A percentile compares a stretch with the other conserved stretches of the same genome.
Conservation (phyloP, 2,329 filamentous ascomycete species). For the Paecilomyces sp. region DNA sequence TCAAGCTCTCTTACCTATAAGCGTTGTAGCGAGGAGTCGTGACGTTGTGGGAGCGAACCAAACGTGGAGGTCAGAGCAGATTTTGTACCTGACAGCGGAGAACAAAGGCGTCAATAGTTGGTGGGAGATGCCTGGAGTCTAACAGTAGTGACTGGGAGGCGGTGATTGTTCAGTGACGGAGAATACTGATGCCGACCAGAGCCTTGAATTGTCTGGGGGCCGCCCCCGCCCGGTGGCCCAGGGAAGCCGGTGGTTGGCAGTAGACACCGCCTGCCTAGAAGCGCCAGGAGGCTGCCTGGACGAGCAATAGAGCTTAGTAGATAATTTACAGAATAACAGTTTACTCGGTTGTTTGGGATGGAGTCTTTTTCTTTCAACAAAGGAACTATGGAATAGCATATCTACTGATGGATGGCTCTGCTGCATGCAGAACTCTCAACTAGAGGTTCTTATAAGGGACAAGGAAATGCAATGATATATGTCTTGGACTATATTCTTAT, state of each 20-base stretch:
- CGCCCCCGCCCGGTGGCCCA: neutral
- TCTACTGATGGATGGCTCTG: too few species aligned
- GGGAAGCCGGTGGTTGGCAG: neutral
- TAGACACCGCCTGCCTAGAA: neutral
- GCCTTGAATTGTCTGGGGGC: neutral
- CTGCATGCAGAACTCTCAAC: too few species aligned
- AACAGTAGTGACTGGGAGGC: neutral
- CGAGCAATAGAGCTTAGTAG: neutral
- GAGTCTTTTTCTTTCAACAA: too few species aligned
- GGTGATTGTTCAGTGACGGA: neutral
- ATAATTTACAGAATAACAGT: neutral
- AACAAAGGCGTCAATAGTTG: neutral
- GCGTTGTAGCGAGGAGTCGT: neutral
- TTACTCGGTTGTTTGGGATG: too few species aligned
- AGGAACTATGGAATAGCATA: too few species aligned
- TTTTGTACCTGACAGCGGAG: neutral
- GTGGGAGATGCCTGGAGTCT: neutral
- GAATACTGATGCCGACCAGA: neutral
- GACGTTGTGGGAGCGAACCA: neutral
- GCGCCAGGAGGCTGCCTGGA: neutral
- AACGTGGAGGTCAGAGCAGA: neutral
- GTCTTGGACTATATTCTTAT: neutral
- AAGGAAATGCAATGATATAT: too few species aligned
- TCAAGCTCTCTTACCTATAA: neutral
- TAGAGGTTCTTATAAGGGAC: too few species aligned